phyloP scores from a whole-genome alignment of 1,284 basidiomycete species.

The Neotropicomus parvogracilis region DNA sequence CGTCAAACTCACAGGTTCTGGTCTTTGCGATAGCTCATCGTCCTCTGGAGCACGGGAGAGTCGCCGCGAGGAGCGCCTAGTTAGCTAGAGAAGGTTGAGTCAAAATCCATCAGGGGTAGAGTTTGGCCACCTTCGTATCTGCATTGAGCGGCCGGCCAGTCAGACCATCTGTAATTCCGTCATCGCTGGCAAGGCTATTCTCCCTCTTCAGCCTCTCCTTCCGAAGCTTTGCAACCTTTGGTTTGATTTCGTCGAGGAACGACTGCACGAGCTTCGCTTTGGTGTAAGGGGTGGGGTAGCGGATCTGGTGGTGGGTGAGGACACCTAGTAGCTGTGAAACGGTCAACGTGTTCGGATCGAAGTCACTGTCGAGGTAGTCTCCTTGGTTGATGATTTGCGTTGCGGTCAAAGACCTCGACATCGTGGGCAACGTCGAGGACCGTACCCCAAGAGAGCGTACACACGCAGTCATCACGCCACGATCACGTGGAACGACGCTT shows the following conservation, averaged over 20 bases:
- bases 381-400: conserved; percentile 68
- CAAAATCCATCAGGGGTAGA: conserved; percentile 2
- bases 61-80: conserved; percentile 41
- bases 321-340: conserved; percentile 80
- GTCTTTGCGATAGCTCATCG: conserved; percentile 38
- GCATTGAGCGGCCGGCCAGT: conserved; percentile 61
- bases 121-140: conserved; percentile 42
- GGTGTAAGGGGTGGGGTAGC: conserved; percentile 74
- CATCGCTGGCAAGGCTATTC: conserved; percentile 69
- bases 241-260: conserved; percentile 76
- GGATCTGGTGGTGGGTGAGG: conserved; percentile 78
- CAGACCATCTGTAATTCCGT: conserved; percentile 74
- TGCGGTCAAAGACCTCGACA: conserved; percentile 65
- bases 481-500: conserved; percentile 21
- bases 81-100: conserved; percentile 20
- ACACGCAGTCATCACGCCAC: conserved; percentile 4
- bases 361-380: conserved; percentile 81
- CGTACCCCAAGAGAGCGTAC: too few relatives aligned
- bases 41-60: conserved; percentile 47
- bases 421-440: conserved; percentile 34
- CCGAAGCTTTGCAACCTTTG: conserved; percentile 57
- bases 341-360: conserved; percentile 76
- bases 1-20: conserved; percentile 46
- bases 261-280: conserved; percentile 82
- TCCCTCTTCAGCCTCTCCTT: conserved; percentile 64